phyloP scores from a whole-genome alignment of 805 yeast species.

The Ogataea methanolica region DNA sequence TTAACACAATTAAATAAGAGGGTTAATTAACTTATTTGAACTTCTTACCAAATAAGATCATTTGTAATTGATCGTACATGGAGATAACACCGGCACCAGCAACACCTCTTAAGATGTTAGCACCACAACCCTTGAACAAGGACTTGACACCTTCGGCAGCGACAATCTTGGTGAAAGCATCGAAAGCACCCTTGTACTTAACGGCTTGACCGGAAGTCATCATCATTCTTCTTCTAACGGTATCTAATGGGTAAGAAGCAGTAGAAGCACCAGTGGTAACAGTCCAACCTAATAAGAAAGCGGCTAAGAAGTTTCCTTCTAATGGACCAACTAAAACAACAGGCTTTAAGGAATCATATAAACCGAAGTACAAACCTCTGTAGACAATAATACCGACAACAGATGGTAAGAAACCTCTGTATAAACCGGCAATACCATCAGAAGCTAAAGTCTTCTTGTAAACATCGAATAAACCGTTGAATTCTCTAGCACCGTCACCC shows the following conservation, averaged over 20 bases:
- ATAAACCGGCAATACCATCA: conserved; percentile 97
- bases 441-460: conserved; percentile 92
- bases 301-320: conserved; percentile 91
- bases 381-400: conserved; percentile 96
- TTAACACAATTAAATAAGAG: background rate
- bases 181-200: conserved; percentile 92
- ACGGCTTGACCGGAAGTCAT: conserved; percentile 99
- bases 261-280: conserved; percentile 98
- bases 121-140: conserved; percentile 98
- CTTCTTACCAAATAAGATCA: conserved; percentile 94
- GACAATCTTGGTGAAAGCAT: conserved; percentile 86
- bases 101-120: conserved; percentile 99
- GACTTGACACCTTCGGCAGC: conserved; percentile 94
- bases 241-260: conserved; percentile 98
- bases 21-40: conserved; percentile 50
- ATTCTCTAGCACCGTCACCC: conserved; percentile 88
- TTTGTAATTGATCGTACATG: conserved; percentile 94
- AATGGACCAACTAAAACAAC: conserved; percentile 89
- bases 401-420: conserved; percentile 99
- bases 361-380: conserved; percentile 99
- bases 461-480: conserved; percentile 95
- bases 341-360: conserved; percentile 95
- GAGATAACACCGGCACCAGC: conserved; percentile 99
- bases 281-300: conserved; percentile 95
- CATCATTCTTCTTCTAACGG: conserved; percentile 99